Base-by-base conservation (phyloP, 306 rosid genomes). In the Dicorynia guianensis region DNA sequence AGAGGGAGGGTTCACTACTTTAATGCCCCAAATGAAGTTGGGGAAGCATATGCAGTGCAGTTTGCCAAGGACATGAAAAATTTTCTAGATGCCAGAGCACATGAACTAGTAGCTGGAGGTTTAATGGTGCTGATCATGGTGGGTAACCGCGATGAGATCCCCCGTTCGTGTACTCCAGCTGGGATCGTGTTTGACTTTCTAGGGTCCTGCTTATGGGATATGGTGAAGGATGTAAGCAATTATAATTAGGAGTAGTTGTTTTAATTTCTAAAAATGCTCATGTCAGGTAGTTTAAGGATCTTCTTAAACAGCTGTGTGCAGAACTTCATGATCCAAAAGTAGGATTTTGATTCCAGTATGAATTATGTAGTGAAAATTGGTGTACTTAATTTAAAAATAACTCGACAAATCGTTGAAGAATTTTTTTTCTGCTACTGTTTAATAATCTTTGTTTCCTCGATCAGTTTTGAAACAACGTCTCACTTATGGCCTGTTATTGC, bases 1-100 rank as follows among this genome's bases (percentile, higher is more conserved):
- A 78, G 72, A 18, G 90, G 90, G 4, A 78, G 86, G 50, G 43
- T 87, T 64, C 88, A 87, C 36, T 57, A 84, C 52, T 58, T 84
- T 0, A 72, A 67, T 75, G 82, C 87, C 25, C 69, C 87, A 0
- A 11, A 55, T 33, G 80, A 76, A 61, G 91, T 84, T 3, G 58
- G 59, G 5, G 57, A 79, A 0, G 88, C 87, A 11, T 84, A 81
- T 69, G 63, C 58, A 10, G 2, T 42, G 5, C 91, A 81, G 39
- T 87, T 87, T 38, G 68, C 60, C 0, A 39, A 42, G 74, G 91
- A 82, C 34, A 12, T 34, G 12, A 14, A 30, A 2, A 66, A 11
- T 3, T 87, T 87, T 52, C 69, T 87, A 44, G 79, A 79, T 35
- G 81, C 81, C 34, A 87, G 88, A 72, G 87, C 85, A 19, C 36